Evolutionary conservation across 768 basidiomycete genomes (phyloP).

Genomic region (Xerocomus potaroensis): DNA sequence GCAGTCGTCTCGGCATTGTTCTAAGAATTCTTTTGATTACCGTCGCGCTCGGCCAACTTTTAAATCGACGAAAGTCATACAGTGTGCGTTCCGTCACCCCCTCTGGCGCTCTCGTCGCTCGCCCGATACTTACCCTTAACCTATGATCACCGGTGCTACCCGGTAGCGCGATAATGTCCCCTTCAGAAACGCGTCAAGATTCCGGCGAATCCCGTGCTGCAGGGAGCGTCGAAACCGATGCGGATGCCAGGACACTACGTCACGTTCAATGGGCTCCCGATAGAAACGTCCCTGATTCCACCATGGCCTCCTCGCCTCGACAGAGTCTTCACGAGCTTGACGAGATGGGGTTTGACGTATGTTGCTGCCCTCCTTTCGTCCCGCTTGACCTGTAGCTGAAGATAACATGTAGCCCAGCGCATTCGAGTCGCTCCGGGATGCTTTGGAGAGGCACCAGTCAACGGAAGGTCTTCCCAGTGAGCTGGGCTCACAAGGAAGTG

Average conservation of each 20-base stretch:
- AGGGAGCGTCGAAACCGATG: constrained; percentile 13
- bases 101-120: background rate
- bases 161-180: constrained; percentile 17
- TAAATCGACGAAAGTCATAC: background rate
- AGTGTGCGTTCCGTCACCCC: constrained; percentile 6
- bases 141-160: constrained; percentile 9
- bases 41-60: background rate
- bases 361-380: constrained; percentile 15
- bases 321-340: constrained; percentile 42
- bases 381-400: background rate
- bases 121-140: background rate
- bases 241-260: constrained; percentile 43
- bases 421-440: constrained; percentile 46
- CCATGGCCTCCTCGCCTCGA: constrained; percentile 5
- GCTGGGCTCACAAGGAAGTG: background rate
- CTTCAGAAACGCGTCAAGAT: constrained; percentile 3
- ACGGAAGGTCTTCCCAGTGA: constrained; percentile 4
- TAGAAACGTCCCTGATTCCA: constrained; percentile 12
- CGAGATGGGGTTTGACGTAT: constrained; percentile 50
- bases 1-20: background rate
- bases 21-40: background rate
- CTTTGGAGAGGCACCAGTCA: constrained; percentile 49
- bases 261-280: constrained; percentile 50
- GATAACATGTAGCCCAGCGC: constrained; percentile 37
- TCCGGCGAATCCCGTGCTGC: constrained; percentile 12